These are phyloP conservation scores for Pestalotiopsis sp. DNA, from an alignment of 2,329 filamentous ascomycete species.

Conservation along the genomic window DNA sequence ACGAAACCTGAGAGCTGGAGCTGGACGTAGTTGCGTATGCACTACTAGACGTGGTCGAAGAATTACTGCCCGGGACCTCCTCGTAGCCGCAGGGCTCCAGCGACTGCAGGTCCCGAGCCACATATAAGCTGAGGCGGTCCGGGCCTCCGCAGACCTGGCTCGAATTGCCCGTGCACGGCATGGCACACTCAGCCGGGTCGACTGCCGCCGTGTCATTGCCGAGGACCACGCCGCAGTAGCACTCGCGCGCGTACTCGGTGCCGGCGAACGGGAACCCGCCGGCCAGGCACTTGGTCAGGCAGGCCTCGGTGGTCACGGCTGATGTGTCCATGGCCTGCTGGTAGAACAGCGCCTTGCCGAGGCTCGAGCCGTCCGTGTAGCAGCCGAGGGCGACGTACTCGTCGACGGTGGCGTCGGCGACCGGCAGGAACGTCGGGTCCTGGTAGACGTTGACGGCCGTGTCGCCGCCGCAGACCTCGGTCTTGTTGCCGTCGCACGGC, in stretches of 20 bases:
- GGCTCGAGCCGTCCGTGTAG: slow-evolving; percentile 49
- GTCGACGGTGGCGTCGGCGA: slow-evolving; percentile 44
- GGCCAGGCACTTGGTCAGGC: slow-evolving; percentile 44
- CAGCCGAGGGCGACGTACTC: slow-evolving; percentile 66
- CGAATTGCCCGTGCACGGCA: slow-evolving; percentile 53
- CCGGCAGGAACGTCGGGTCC: slow-evolving; percentile 49
- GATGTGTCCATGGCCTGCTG: slow-evolving; percentile 37
- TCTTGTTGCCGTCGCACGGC: slow-evolving; percentile 49
- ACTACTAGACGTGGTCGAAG: slow-evolving; percentile 22
- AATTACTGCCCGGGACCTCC: slow-evolving; percentile 15
- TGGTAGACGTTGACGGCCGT: slow-evolving; percentile 50
- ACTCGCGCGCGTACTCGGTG: slow-evolving; percentile 48
- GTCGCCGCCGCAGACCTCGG: slow-evolving; percentile 50
- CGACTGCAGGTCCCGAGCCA: slow-evolving; percentile 51
- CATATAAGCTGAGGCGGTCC: slow-evolving; percentile 45
- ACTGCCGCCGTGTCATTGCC: slow-evolving; percentile 47
- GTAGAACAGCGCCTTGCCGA: slow-evolving; percentile 49
- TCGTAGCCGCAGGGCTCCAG: slow-evolving; percentile 50
- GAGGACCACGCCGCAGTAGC: slow-evolving; percentile 56
- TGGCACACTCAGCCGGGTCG: slow-evolving; percentile 45
- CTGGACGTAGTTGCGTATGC: slow-evolving; percentile 13
- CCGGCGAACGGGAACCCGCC: slow-evolving; percentile 52
- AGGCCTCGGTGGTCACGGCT: slow-evolving; percentile 44
- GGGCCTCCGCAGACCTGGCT: slow-evolving; percentile 46
- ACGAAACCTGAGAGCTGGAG: not conserved